Percentiles rank a stretch among this genome's conserved stretches.
Conservation (phyloP, 2,329 filamentous ascomycete species). For the Didymella arachidicola region DNA sequence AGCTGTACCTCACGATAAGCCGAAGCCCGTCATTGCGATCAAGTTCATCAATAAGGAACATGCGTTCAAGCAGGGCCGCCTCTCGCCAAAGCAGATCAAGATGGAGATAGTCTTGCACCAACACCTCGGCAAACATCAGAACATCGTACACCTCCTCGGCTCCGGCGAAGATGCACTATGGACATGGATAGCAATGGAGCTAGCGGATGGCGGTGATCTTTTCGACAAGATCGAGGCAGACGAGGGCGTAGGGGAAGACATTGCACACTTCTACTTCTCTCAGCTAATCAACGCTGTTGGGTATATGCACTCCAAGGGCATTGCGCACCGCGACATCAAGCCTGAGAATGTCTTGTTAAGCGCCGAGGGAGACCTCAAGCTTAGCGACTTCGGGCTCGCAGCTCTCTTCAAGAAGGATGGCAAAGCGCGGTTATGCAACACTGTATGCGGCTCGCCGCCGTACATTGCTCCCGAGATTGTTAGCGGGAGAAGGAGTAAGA, state of each 20-base stretch:
- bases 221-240: constrained; percentile 99
- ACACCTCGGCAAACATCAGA: constrained; percentile 85
- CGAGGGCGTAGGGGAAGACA: constrained; percentile 90
- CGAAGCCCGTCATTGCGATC: constrained; percentile 86
- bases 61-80: constrained; percentile 84
- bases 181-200: constrained; percentile 99
- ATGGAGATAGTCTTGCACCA: constrained; percentile 93
- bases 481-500: constrained; percentile 57
- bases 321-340: constrained; percentile 78
- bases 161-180: constrained; percentile 85
- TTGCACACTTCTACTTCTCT: constrained; percentile 95
- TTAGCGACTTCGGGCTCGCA: constrained; percentile 96
- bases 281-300: constrained; percentile 89
- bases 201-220: constrained; percentile 91
- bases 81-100: constrained; percentile 86
- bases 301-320: constrained; percentile 95
- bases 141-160: constrained; percentile 92
- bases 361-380: constrained; percentile 83
- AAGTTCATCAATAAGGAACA: constrained; percentile 99
- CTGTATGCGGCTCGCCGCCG: constrained; percentile 92
- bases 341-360: constrained; percentile 96
- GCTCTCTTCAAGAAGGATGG: constrained; percentile 93
- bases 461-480: constrained; percentile 96
- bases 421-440: constrained; percentile 79
- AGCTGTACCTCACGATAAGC: constrained; percentile 75